Evolutionary conservation across 352 stramenopile species (phyloP).

Genomic region (Aphanomyces astaci): DNA sequence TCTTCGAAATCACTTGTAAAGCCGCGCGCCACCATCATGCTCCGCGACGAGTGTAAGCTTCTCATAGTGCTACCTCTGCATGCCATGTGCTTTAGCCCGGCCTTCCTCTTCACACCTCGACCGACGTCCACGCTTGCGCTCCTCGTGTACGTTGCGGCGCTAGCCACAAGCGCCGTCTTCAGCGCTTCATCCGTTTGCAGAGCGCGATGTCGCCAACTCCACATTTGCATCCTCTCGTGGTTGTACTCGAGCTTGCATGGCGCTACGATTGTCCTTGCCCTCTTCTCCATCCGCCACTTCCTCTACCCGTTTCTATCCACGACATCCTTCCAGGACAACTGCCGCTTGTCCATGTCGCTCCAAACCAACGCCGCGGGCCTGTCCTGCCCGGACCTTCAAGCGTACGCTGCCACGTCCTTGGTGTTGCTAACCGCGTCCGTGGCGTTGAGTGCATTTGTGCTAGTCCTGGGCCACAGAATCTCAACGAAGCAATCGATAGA

Average conservation of each 20-base stretch:
- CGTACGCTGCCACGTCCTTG: neutral
- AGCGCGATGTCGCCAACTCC: neutral
- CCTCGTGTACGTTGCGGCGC: neutral
- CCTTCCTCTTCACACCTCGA: neutral
- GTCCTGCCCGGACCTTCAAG: neutral
- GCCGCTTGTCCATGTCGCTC: neutral
- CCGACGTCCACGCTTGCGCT: neutral
- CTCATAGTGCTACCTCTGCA: neutral
- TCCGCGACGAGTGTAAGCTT: constrained; percentile 18
- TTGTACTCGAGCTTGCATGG: neutral
- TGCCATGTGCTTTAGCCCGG: neutral
- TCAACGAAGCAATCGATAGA: constrained; percentile 4
- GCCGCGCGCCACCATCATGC: neutral
- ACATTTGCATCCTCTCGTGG: neutral
- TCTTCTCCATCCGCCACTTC: neutral
- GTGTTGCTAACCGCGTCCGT: neutral
- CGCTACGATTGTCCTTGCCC: neutral
- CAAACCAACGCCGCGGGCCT: neutral
- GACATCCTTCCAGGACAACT: neutral
- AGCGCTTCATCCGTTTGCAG: neutral
- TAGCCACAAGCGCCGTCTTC: neutral
- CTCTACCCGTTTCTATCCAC: neutral
- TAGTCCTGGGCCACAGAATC: neutral
- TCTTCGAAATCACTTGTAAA: neutral
- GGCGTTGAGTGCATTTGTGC: neutral